Percentiles rank a stretch among this genome's conserved stretches.
phyloP scores from a whole-genome alignment of 768 basidiomycete species.

The Artomyces pyxidatus region DNA sequence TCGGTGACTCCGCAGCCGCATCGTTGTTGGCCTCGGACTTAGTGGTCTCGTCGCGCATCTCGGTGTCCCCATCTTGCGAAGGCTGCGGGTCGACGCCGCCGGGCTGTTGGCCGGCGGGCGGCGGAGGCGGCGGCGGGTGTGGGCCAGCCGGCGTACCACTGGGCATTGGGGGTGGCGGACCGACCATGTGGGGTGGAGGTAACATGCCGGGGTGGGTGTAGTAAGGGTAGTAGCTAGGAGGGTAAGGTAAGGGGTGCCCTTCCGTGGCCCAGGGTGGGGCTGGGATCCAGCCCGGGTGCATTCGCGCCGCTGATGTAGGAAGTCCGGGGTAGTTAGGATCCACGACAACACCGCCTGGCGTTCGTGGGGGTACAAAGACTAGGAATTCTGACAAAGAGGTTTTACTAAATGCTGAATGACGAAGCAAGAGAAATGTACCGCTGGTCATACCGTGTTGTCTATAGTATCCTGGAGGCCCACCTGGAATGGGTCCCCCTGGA shows the following conservation, averaged over 20 bases:
- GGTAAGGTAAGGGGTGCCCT: conserved; percentile 17
- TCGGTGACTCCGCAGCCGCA: conserved; percentile 1
- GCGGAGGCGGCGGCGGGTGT: background rate
- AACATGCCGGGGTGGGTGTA: conserved; percentile 16
- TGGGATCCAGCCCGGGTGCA: conserved; percentile 12
- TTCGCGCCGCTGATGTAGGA: conserved; percentile 47
- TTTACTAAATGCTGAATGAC: background rate
- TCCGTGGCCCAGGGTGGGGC: conserved; percentile 32
- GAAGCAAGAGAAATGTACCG: conserved; percentile 24
- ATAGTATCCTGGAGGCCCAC: conserved; percentile 51
- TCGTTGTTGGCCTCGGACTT: conserved; percentile 11
- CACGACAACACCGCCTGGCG: conserved; percentile 32
- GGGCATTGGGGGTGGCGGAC: conserved; percentile 4
- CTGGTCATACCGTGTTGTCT: conserved; percentile 50
- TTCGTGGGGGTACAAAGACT: conserved; percentile 17
- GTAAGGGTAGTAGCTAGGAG: conserved; percentile 6
- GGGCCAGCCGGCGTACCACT: background rate
- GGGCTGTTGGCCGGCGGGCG: conserved; percentile 6
- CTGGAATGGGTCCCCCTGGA: conserved; percentile 28
- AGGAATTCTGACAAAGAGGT: conserved; percentile 3
- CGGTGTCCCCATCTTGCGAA: conserved; percentile 2
- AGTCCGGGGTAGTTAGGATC: conserved; percentile 38
- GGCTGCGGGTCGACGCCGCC: conserved; percentile 4
- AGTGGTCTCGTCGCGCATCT: background rate
- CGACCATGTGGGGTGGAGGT: conserved; percentile 20